Evolutionary conservation across 2,329 filamentous ascomycete genomes (phyloP).

Genomic region (Colletotrichum viniferum): DNA sequence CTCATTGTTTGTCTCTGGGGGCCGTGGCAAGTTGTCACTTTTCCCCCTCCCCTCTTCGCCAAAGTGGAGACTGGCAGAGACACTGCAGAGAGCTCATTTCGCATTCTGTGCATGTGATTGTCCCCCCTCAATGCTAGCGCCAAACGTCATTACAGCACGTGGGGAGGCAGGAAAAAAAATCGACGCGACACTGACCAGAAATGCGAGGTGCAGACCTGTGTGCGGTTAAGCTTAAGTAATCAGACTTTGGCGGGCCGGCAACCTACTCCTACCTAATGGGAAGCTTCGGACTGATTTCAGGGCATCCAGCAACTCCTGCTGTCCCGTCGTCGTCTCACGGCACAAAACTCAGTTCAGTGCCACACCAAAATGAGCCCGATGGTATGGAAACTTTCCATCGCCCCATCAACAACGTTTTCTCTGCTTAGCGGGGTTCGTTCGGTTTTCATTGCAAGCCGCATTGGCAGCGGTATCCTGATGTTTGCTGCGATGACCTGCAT

Average conservation of each 20-base stretch:
- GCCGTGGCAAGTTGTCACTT: neutral
- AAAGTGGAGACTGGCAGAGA: neutral
- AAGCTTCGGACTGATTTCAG: neutral
- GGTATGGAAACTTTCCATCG: neutral
- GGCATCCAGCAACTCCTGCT: neutral
- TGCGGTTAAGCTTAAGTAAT: slow-evolving; percentile 14
- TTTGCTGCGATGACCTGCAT: neutral
- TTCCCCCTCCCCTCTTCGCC: neutral
- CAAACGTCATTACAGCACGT: slow-evolving; percentile 12
- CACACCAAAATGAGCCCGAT: neutral
- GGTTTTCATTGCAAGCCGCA: neutral
- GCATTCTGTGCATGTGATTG: neutral
- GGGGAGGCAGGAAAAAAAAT: neutral
- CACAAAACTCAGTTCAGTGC: neutral
- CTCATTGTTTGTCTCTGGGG: neutral
- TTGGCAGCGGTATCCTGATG: neutral
- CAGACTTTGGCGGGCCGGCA: neutral
- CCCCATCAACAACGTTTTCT: neutral
- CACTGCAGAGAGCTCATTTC: neutral
- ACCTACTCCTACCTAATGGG: neutral
- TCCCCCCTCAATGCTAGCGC: neutral
- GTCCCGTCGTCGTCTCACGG: neutral
- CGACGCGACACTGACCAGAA: neutral
- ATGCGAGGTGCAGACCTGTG: neutral
- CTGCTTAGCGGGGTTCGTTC: neutral